Evolutionary conservation across 169 alveolate species (phyloP).

Genomic region (Cryptosporidium parvum): DNA sequence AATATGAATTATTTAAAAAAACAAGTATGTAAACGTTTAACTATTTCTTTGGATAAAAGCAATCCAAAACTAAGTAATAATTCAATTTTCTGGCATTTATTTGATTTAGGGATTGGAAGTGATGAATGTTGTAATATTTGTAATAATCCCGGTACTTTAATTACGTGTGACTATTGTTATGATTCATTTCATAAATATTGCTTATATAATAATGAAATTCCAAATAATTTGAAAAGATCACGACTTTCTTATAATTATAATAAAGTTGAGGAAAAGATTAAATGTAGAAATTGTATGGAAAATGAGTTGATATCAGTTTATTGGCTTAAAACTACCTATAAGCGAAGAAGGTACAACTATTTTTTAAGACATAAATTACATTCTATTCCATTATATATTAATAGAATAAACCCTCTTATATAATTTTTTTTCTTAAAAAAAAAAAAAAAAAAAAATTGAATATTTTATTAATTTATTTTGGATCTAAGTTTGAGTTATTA

Average conservation of each 20-base stretch:
- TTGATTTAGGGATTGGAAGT: slow-evolving; percentile 63
- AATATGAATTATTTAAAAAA: slow-evolving; percentile 18
- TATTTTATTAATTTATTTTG: slow-evolving; percentile 3
- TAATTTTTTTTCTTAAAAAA: neutral
- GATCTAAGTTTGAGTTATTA: neutral
- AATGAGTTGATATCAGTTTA: slow-evolving; percentile 34
- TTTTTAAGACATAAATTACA: slow-evolving; percentile 36
- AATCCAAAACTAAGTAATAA: neutral
- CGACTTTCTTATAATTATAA: slow-evolving; percentile 17
- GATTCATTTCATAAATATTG: slow-evolving; percentile 58
- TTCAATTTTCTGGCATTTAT: slow-evolving; percentile 54
- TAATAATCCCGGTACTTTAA: slow-evolving; percentile 54
- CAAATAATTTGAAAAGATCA: slow-evolving; percentile 14
- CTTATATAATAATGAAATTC: slow-evolving; percentile 27
- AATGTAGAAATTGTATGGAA: slow-evolving; percentile 48
- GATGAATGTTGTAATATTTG: slow-evolving; percentile 61
- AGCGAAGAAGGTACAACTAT: slow-evolving; percentile 19
- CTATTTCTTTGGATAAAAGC: slow-evolving; percentile 1
- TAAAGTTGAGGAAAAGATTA: slow-evolving; percentile 4
- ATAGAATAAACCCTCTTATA: neutral
- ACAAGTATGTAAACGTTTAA: slow-evolving; percentile 24
- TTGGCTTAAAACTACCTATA: slow-evolving; percentile 51
- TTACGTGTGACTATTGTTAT: slow-evolving; percentile 59
- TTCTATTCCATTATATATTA: slow-evolving; percentile 25
- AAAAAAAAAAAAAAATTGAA: no score